Base-by-base conservation (phyloP, 1,284 basidiomycete species). In the Neolentinus lepideus region DNA sequence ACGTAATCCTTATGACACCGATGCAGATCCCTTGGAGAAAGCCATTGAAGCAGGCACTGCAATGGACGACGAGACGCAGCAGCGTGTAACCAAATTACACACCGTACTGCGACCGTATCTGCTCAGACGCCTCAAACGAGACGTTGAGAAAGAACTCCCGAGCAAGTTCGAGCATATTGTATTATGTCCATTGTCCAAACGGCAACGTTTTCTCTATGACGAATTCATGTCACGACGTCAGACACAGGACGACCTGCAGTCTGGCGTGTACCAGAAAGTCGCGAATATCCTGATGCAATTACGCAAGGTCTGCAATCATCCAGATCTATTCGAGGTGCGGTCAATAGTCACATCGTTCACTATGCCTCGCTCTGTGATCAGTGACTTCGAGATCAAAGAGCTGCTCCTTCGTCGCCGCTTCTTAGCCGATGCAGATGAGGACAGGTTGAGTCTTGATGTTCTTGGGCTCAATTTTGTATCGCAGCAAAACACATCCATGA, bases 241-340 rank as follows among this genome's bases (percentile, higher is more conserved):
- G 58, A 98, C 96, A 1, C 82, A 84, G 43, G 87, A 92, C 63
- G 92, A 92, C 14, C 78, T 98, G 51, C 79, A 88, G 16, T 93
- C 91, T 3, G 96, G 95, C 2, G 77, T 88, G 1, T 90, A 90
- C 63, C 85, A 88, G 69, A 94, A 94, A 68, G 94, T 98, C 58
- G 94, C 95, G 70, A 98, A 98, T 68, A 92, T 96, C 58, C 79
- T 98, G 57, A 98, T 98, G 95, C 96, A 98, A 68, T 78, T 97
- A 21, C 83, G 92, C 53, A 95, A 95, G 72, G 92, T 94, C 38
- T 96, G 94, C 76, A 97, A 97, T 64, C 94, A 98, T 67, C 95
- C 95, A 0, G 91, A 98, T 67, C 76, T 98, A 22, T 98, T 98
- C 69, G 96, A 98, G 71, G 90, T 96, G 19, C 83, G 95, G 45